phyloP scores from a whole-genome alignment of 2,329 filamentous ascomycete genomes.

The Immersiporthe knoxdaviesiana region DNA sequence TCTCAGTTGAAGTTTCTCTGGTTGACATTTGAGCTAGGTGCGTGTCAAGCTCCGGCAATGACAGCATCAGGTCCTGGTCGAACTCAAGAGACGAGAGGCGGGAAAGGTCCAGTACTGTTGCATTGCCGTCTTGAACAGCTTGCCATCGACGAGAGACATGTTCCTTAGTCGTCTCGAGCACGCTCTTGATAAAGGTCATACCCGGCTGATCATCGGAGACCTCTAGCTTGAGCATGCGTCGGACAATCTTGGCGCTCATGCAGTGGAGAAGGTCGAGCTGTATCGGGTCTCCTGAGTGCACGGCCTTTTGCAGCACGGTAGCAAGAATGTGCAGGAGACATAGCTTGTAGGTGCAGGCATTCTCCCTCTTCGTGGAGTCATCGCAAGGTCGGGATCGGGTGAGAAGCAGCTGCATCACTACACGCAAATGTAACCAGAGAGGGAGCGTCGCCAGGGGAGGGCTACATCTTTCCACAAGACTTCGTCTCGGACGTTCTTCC shows the following conservation, averaged over 20 bases:
- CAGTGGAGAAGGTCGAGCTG: conserved; percentile 38
- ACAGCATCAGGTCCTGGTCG: neutral
- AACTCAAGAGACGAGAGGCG: neutral
- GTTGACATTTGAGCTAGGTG: neutral
- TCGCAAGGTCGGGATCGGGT: neutral
- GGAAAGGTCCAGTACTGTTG: neutral
- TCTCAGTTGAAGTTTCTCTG: neutral
- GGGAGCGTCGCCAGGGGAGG: conserved; percentile 30
- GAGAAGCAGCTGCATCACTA: conserved; percentile 27
- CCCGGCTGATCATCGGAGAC: neutral
- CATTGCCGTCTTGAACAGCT: neutral
- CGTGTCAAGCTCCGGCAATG: neutral
- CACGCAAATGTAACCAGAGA: conserved; percentile 28
- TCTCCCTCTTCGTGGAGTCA: neutral
- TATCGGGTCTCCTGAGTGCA: neutral
- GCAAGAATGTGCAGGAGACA: conserved; percentile 54
- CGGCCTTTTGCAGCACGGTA: conserved; percentile 38
- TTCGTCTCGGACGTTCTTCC: conserved; percentile 59
- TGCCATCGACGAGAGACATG: neutral
- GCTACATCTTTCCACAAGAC: conserved; percentile 44
- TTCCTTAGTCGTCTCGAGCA: neutral
- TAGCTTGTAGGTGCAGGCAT: conserved; percentile 48
- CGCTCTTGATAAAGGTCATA: neutral
- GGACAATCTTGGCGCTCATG: conserved; percentile 50
- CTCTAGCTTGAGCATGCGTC: conserved; percentile 47